Base-by-base conservation (phyloP, 2,329 filamentous ascomycete genomes). In the Amauroascus niger region DNA sequence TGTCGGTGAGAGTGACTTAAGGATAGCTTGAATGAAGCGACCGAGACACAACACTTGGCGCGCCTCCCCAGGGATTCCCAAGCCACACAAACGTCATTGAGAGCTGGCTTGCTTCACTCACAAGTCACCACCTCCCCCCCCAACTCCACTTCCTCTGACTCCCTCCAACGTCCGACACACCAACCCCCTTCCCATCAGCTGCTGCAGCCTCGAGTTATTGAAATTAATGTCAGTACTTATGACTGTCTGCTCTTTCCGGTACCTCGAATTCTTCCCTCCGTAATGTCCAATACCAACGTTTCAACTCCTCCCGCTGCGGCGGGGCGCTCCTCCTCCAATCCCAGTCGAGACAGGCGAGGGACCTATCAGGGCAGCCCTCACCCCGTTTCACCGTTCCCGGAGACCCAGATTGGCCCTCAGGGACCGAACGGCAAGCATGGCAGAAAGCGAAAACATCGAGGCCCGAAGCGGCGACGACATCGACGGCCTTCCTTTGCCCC, bases 401-500 rank as follows among this genome's bases (percentile, higher is more conserved):
- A 52, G 14, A 49, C 51, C 3, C 51, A 53, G 22, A 52, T 52
- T 46, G 50, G 50, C 24, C 44, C 51, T 53, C 51, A 47, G 9
- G 51, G 43, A 32, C 44, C 45, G 22, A 41, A 9, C 26, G 24
- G 35, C 18, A 53, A 37, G 18, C 22, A 32, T 20, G 43, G 45
- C 62, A 82, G 83, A 74, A 87, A 88, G 66, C 86, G 84, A 65
- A 84, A 82, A 62, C 84, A 88, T 67, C 81, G 87, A 43, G 83
- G 81, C 30, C 85, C 86, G 35, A 90, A 84, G 76, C 89, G 88
- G 72, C 86, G 86, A 69, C 82, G 81, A 55, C 71, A 81, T 57
- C 80, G 88, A 59, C 80, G 87, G 58, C 87, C 87, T 72, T 95
- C 88, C 7, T 95, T 95, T 65, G 84, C 86, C 22, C 75, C 79